A percentile compares a stretch with the other conserved stretches of the same genome.
phyloP scores from a whole-genome alignment of 2,329 filamentous ascomycete genomes.

The Cryphonectria carpinicola region DNA sequence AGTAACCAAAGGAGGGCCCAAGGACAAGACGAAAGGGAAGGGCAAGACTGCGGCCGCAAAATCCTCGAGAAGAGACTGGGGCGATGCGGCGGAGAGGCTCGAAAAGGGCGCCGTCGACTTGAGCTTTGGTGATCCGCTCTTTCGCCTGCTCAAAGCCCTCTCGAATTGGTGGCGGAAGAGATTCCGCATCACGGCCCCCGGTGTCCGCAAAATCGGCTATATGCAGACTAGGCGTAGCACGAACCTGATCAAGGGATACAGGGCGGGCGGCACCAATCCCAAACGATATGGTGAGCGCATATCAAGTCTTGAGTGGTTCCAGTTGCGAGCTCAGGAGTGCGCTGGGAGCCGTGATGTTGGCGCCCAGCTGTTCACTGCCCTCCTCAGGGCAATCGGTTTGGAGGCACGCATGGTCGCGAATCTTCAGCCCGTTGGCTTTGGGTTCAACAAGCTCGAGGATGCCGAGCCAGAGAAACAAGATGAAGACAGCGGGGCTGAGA shows the following conservation, averaged over 20 bases:
- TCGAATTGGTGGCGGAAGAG: conserved; percentile 85
- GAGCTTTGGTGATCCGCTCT: conserved; percentile 80
- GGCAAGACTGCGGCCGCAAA: conserved; percentile 44
- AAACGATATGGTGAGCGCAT: conserved; percentile 78
- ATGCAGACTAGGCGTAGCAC: conserved; percentile 76
- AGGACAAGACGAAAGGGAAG: conserved; percentile 41
- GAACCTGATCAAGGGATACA: conserved; percentile 72
- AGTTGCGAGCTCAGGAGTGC: conserved; percentile 68
- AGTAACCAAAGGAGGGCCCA: conserved; percentile 32
- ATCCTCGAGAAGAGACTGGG: conserved; percentile 68
- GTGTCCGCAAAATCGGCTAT: conserved; percentile 88
- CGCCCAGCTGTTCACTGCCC: conserved; percentile 84
- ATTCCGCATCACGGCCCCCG: conserved; percentile 77
- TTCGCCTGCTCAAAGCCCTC: conserved; percentile 76
- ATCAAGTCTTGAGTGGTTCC: conserved; percentile 67
- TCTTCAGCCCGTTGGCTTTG: conserved; percentile 85
- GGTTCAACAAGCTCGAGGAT: conserved; percentile 87
- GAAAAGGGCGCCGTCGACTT: conserved; percentile 75
- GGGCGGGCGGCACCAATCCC: conserved; percentile 63
- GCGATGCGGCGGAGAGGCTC: conserved; percentile 66
- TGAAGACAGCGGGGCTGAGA: conserved; percentile 28
- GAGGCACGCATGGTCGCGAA: conserved; percentile 84
- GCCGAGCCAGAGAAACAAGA: conserved; percentile 57
- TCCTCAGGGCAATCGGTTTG: conserved; percentile 78
- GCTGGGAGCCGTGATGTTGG: conserved; percentile 86